Base-by-base conservation (phyloP, 163 green algal genomes). In the Prototheca wickerhamii region DNA sequence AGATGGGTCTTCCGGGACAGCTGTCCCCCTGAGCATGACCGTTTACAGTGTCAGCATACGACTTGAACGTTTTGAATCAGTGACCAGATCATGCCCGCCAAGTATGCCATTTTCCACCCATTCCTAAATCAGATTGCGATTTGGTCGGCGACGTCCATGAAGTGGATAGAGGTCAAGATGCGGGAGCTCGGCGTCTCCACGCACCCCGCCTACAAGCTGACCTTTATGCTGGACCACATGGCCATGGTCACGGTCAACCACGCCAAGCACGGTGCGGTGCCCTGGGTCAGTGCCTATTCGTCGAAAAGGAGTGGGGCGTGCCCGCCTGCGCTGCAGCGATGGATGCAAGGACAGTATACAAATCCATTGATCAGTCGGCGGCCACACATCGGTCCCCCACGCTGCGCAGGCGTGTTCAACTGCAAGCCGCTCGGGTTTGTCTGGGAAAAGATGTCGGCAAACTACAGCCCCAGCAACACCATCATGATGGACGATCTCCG, bases 121-220 rank as follows among this genome's bases (percentile, higher is more conserved):
- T 54, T 12, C 46, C 37, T 15, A 10, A 1, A 29, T 0, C 32
- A 50, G 56, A 62, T 53, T 42, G 60, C 60, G 10, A 58, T 46
- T 29, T 61, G 49, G 55, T 65, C 60, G 12, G 87, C 88, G 31
- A 95, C 86, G 37, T 84, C 70, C 70, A 96, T 97, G 85, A 94
- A 94, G 71, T 97, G 86, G 86, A 82, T 95, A 31, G 82, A 98
- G 72, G 82, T 97, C 6, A 98, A 98, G 77, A 96, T 98, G 88
- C 70, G 82, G 40, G 90, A 97, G 86, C 84, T 98, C 40, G 86
- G 92, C 7, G 83, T 95, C 33, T 67, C 87, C 28, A 74, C 42
- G 34, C 66, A 95, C 69, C 52, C 76, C 1, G 33, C 79, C 17
- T 98, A 91, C 84, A 90, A 91, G 65, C 64, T 90, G 21, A 57